A percentile compares a stretch with the other conserved stretches of the same genome.
phyloP scores from a whole-genome alignment of 2,329 filamentous ascomycete genomes.

The Fusarium avenaceum region DNA sequence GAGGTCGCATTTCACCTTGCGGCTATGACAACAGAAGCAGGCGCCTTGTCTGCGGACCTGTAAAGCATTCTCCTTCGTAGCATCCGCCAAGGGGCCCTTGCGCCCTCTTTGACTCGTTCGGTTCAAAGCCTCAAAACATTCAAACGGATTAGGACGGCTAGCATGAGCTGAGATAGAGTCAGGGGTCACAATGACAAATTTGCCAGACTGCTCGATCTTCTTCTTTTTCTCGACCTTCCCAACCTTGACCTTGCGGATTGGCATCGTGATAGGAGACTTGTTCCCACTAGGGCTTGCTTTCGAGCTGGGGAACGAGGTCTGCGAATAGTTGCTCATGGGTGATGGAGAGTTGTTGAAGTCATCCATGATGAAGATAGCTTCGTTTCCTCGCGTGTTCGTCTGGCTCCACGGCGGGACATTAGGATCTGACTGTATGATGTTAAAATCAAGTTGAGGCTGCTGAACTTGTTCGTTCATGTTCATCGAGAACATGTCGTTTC shows the following conservation, averaged over 20 bases:
- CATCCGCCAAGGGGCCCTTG: constrained; percentile 67
- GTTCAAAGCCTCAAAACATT: constrained; percentile 66
- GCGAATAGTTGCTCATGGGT: constrained; percentile 49
- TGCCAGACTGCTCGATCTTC: constrained; percentile 55
- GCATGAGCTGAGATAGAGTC: constrained; percentile 65
- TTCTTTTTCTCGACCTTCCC: constrained; percentile 64
- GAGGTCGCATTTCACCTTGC: constrained; percentile 71
- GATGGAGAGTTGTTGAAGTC: constrained; percentile 56
- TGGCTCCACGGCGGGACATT: constrained; percentile 61
- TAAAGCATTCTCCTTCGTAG: constrained; percentile 68
- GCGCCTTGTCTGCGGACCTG: constrained; percentile 67
- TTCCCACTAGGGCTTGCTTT: constrained; percentile 42
- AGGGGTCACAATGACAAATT: constrained; percentile 69
- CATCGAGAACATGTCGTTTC: constrained; percentile 49
- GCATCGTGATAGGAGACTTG: constrained; percentile 51
- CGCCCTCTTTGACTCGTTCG: constrained; percentile 67
- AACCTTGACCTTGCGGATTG: constrained; percentile 60
- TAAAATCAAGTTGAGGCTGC: constrained; percentile 51
- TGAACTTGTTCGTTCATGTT: constrained; percentile 46
- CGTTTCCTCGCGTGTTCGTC: constrained; percentile 50
- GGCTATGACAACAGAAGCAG: constrained; percentile 71
- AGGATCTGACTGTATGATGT: constrained; percentile 55
- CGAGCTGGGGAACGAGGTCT: constrained; percentile 51
- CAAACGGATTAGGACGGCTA: constrained; percentile 65
- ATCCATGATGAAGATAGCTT: constrained; percentile 57